A percentile compares a stretch with the other conserved stretches of the same genome.
phyloP scores from a whole-genome alignment of 202 grass and related monocot genomes.

The Setaria italica region DNA sequence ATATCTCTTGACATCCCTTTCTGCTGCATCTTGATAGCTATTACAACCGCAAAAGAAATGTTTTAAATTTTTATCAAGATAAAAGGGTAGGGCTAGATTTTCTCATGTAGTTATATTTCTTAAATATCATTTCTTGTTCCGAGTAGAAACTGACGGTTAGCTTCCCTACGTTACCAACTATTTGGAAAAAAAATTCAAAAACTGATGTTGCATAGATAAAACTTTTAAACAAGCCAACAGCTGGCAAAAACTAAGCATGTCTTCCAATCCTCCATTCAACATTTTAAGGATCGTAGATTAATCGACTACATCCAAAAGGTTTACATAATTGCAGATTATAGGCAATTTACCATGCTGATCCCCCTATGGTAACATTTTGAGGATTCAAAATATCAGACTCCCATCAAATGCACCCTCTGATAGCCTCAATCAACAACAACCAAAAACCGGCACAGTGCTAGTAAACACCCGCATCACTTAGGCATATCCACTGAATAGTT shows the following conservation, averaged over 20 bases:
- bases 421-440: constrained; percentile 23
- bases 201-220: neutral
- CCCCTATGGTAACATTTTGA: neutral
- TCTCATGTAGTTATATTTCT: constrained; percentile 8
- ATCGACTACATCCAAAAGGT: constrained; percentile 8
- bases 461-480: neutral
- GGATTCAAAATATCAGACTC: constrained; percentile 4
- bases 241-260: neutral
- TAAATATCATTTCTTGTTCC: constrained; percentile 12
- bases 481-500: neutral
- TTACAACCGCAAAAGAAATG: constrained; percentile 43
- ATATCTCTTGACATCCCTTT: constrained; percentile 80
- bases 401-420: constrained; percentile 7
- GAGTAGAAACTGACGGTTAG: constrained; percentile 1
- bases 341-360: neutral
- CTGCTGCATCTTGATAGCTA: constrained; percentile 89
- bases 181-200: neutral
- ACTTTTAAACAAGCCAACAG: constrained; percentile 27
- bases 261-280: neutral
- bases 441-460: neutral
- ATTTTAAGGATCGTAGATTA: constrained; percentile 18
- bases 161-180: neutral
- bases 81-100: neutral
- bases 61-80: neutral
- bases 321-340: neutral